Conservation (phyloP, 768 basidiomycete genomes). For the Suillus plorans region DNA sequence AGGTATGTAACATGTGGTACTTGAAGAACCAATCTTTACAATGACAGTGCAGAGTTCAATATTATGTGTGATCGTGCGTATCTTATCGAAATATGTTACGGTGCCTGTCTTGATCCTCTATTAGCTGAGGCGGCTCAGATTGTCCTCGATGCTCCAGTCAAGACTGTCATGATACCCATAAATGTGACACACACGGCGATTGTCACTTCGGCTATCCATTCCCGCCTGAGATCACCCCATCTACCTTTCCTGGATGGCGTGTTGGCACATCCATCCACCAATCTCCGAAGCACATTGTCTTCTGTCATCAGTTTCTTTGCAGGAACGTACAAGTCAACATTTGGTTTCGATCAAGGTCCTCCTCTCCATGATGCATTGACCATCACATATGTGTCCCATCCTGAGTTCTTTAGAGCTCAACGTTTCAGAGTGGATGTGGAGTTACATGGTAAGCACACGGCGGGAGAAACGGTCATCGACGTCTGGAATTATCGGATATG, state of each 20-base stretch:
- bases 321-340: conserved; percentile 66
- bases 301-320: conserved; percentile 77
- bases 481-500: conserved; percentile 61
- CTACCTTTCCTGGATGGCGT: conserved; percentile 20
- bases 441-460: conserved; percentile 58
- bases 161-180: conserved; percentile 76
- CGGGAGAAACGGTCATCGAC: conserved; percentile 82
- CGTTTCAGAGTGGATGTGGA: conserved; percentile 87
- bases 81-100: not conserved
- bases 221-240: conserved; percentile 49
- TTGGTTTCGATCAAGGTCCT: conserved; percentile 82
- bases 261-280: conserved; percentile 32
- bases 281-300: conserved; percentile 70
- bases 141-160: conserved; percentile 69
- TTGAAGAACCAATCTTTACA: not conserved
- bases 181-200: conserved; percentile 89
- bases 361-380: conserved; percentile 88
- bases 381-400: conserved; percentile 70
- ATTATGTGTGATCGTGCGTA: conserved; percentile 79
- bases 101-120: not conserved
- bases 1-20: conserved; percentile 35
- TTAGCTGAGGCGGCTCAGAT: conserved; percentile 83
- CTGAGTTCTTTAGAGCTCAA: conserved; percentile 58
- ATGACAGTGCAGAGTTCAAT: conserved; percentile 60
- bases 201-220: conserved; percentile 55